phyloP scores from a whole-genome alignment of 257 asterid genomes.

The Rhazya stricta region DNA sequence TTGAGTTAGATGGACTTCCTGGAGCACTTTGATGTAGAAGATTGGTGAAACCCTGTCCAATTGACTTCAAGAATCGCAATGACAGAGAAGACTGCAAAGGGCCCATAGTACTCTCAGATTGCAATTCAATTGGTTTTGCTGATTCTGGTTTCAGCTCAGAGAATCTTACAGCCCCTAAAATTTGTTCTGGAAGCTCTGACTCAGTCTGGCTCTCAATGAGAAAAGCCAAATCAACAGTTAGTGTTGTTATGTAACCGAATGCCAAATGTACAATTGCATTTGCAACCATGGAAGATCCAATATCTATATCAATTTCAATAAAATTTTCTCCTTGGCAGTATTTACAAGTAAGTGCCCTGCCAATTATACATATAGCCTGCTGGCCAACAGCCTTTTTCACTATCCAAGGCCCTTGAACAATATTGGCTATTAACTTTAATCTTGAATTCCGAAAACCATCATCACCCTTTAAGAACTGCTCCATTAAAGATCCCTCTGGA shows the following conservation, averaged over 20 bases:
- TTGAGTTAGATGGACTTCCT: conserved; percentile 27
- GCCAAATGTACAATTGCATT: conserved; percentile 77
- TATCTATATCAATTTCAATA: conserved; percentile 68
- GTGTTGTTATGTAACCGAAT: conserved; percentile 51
- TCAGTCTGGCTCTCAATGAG: conserved; percentile 70
- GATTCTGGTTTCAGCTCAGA: conserved; percentile 50
- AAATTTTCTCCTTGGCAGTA: conserved; percentile 52
- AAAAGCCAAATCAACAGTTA: conserved; percentile 73
- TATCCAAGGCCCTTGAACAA: conserved; percentile 78
- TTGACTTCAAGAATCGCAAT: conserved; percentile 51
- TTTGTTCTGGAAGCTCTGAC: conserved; percentile 69
- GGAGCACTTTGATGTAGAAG: conserved; percentile 41
- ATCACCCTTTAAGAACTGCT: conserved; percentile 56
- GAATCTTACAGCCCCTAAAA: conserved; percentile 77
- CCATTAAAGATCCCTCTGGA: conserved; percentile 49
- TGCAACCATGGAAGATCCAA: conserved; percentile 81
- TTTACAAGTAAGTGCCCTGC: conserved; percentile 55
- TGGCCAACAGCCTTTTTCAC: conserved; percentile 81
- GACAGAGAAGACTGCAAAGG: conserved; percentile 38
- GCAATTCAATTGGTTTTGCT: conserved; percentile 43
- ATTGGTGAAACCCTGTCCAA: conserved; percentile 50
- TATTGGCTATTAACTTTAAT: conserved; percentile 65
- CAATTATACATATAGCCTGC: conserved; percentile 73
- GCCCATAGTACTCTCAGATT: conserved; percentile 28
- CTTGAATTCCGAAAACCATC: conserved; percentile 52